Percentiles rank a stretch among this genome's conserved stretches.
phyloP scores from a whole-genome alignment of 768 basidiomycete genomes.

The Lactifluus pinguis region DNA sequence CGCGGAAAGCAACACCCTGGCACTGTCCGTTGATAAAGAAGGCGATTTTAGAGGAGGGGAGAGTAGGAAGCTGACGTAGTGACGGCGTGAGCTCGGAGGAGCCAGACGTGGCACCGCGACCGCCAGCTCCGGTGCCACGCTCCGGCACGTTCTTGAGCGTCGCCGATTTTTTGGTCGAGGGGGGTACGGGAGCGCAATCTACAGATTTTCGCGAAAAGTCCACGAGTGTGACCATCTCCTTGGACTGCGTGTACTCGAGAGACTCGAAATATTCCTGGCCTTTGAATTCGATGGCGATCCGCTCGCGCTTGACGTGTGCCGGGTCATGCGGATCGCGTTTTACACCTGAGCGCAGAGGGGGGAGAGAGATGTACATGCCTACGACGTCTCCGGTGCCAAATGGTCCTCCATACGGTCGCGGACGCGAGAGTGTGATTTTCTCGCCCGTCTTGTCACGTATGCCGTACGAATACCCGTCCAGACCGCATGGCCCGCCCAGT shows the following conservation, averaged over 20 bases:
- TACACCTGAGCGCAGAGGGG: too few relatives aligned
- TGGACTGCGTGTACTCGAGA: constrained; percentile 55
- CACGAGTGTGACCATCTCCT: constrained; percentile 89
- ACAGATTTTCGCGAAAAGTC: constrained; percentile 38
- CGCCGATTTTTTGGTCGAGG: constrained; percentile 52
- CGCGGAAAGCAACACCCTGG: constrained; percentile 75
- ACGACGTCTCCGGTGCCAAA: constrained; percentile 82
- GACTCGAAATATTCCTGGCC: constrained; percentile 97
- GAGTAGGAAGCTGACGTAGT: constrained; percentile 53
- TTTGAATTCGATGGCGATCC: constrained; percentile 91
- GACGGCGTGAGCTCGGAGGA: constrained; percentile 28
- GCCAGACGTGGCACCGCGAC: constrained; percentile 32
- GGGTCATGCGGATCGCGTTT: constrained; percentile 65
- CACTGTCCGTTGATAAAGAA: constrained; percentile 92
- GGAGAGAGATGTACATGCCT: constrained; percentile 41
- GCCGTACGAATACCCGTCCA: constrained; percentile 92
- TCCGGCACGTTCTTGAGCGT: constrained; percentile 64
- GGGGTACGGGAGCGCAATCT: constrained; percentile 42
- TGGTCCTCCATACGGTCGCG: constrained; percentile 52
- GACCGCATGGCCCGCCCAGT: constrained; percentile 86
- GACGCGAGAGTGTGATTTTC: constrained; percentile 77
- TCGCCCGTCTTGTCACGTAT: constrained; percentile 89
- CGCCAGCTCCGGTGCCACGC: constrained; percentile 11
- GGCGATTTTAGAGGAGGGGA: constrained; percentile 63
- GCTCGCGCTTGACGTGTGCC: constrained; percentile 75